Evolutionary conservation across 345 rosid genomes (phyloP), one percentile per base, ranked within the genome.

Genomic region (Hibiscus tridactylites): DNA sequence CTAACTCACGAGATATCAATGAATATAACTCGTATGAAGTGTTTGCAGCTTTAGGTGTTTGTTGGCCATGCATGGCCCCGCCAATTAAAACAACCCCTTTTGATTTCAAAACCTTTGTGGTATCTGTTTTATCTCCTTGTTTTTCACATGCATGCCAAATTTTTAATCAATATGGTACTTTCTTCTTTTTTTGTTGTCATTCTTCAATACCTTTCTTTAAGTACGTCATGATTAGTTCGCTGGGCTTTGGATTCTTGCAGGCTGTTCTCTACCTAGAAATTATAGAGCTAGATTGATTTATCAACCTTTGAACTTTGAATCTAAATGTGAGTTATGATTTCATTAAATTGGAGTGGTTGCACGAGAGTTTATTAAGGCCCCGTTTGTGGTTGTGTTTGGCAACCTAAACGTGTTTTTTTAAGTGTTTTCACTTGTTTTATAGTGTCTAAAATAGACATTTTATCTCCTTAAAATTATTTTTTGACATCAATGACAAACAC

Each of bases 61-160:
- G 28, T 62, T 62, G 47, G 67, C 26, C 67, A 35, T 56, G 60
- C 67, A 62, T 19, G 60, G 60, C n/a, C 49, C 47, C 67, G 26
- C 49, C 67, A 35, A n/a, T 62, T 35, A 35, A 13, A 37, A 11
- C 47, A 62, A 62, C 47, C 66, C 2, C 0, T 61, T 62, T 3
- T 62, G 6, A 17, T 63, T 62, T 62, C 67, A n/a, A n/a, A 37
- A n/a, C 67, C 9, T n/a, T 12, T 37, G 42, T 31, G 8, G 42
- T 31, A n/a, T n/a, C 9, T 31, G 13, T 31, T 31, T 15, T 35
- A 29, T 13, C 66, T 21, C n/a, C 67, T 35, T 62, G 47, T 35
- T 62, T 37, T 8, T 35, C 67, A 37, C 15, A 9, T 62, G 67
- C 28, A n/a, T 16, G 68, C 3, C 17, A n/a, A 62, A 16, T 35